These are phyloP conservation scores for Diplodia intermedia DNA, from an alignment of 2,329 filamentous ascomycete species.

Conservation along the genomic window DNA sequence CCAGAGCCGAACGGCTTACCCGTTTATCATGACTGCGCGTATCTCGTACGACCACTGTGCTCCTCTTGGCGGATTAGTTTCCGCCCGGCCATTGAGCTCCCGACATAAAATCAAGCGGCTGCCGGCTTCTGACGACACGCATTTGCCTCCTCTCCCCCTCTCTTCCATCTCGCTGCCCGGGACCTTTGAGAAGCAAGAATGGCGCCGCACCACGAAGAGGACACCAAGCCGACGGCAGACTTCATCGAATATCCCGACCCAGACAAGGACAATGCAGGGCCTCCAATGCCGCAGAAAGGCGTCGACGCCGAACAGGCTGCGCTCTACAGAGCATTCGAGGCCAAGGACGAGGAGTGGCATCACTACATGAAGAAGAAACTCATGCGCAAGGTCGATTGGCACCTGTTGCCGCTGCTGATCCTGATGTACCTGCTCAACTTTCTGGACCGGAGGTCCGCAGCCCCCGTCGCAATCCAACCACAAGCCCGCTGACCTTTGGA, in stretches of 20 bases:
- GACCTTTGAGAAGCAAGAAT: background rate
- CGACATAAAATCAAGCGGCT: conserved; percentile 3
- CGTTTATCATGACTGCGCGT: background rate
- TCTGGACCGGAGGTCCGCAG: conserved; percentile 36
- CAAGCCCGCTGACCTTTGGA: conserved; percentile 37
- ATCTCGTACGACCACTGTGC: conserved; percentile 5
- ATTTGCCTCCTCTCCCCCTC: background rate
- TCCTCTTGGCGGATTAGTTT: conserved; percentile 22
- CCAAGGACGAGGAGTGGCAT: conserved; percentile 34
- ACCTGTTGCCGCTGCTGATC: conserved; percentile 42
- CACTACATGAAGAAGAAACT: conserved; percentile 41
- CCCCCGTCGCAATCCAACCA: background rate
- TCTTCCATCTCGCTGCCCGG: too few species aligned
- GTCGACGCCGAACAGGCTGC: conserved; percentile 21
- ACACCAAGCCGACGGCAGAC: conserved; percentile 18
- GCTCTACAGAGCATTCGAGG: conserved; percentile 16
- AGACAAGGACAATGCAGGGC: background rate
- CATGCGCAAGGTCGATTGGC: conserved; percentile 42
- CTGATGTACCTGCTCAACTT: conserved; percentile 43
- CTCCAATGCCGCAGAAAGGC: conserved; percentile 20
- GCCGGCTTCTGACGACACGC: background rate
- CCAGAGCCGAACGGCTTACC: conserved; percentile 15
- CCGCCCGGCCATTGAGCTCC: conserved; percentile 3
- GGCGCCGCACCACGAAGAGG: conserved; percentile 8
- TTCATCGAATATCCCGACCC: conserved; percentile 26